phyloP scores from a whole-genome alignment of 371 early-diverging fungal species.

The Conidiobolus incongruus region DNA sequence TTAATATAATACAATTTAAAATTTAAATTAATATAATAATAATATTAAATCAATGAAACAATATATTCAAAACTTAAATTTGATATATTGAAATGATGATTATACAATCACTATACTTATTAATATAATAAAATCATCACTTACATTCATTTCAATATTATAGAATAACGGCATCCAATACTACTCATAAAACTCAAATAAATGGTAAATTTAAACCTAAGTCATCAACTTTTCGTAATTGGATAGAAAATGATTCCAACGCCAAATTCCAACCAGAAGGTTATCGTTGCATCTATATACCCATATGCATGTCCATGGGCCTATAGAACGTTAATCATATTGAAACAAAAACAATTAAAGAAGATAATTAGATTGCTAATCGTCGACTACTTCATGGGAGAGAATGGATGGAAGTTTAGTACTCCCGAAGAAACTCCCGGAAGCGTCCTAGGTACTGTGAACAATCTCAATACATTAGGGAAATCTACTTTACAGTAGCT shows the following conservation, averaged over 20 bases:
- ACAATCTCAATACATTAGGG: slow-evolving; percentile 45
- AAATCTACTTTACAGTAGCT: slow-evolving; percentile 76
- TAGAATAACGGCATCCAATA: too few species aligned
- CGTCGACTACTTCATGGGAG: slow-evolving; percentile 57
- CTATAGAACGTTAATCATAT: slow-evolving; percentile 65
- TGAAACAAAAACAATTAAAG: slow-evolving; percentile 69
- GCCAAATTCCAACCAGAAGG: slow-evolving; percentile 56
- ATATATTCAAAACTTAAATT: too few species aligned
- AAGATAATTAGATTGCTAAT: slow-evolving; percentile 52
- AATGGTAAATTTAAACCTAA: too few species aligned
- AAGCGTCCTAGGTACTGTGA: slow-evolving; percentile 49
- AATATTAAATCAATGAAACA: too few species aligned
- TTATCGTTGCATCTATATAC: slow-evolving; percentile 49
- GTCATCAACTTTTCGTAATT: too few species aligned
- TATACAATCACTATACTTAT: too few species aligned
- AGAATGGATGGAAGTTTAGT: slow-evolving; percentile 66
- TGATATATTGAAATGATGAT: too few species aligned
- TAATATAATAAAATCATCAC: too few species aligned
- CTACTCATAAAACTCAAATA: too few species aligned
- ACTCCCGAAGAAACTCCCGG: slow-evolving; percentile 46
- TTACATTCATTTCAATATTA: too few species aligned
- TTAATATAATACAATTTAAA: too few species aligned
- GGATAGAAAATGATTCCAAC: slow-evolving; percentile 19
- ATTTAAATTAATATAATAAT: too few species aligned
- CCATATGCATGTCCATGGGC: slow-evolving; percentile 83